phyloP scores from a whole-genome alignment of 148 eudicot genomes.

The Arctostaphylos glauca region DNA sequence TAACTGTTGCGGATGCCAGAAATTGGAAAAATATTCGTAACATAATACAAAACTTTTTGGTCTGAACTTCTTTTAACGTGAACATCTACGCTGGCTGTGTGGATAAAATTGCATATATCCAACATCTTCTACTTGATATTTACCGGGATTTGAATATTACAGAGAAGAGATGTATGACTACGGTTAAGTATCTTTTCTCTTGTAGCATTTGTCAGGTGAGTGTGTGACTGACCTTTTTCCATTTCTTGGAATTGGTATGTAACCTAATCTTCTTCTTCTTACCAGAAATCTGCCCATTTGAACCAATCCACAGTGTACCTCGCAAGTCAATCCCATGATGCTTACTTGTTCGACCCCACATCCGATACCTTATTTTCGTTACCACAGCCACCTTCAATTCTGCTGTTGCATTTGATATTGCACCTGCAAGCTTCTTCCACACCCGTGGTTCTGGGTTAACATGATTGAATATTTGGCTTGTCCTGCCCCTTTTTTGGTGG shows the following conservation, averaged over 20 bases:
- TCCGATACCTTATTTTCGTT: conserved; percentile 1
- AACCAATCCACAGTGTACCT: conserved; percentile 10
- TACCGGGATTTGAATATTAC: background rate
- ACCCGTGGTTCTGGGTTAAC: background rate
- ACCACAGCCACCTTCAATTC: conserved; percentile 13
- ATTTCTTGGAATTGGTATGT: background rate
- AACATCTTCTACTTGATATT: background rate
- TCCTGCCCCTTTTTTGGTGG: conserved; percentile 11
- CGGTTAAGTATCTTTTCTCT: background rate
- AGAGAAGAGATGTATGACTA: background rate
- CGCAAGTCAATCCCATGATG: conserved; percentile 6
- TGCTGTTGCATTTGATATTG: conserved; percentile 8
- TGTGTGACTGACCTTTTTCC: background rate
- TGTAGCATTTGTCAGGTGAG: background rate
- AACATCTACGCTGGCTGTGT: background rate
- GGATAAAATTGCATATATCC: background rate
- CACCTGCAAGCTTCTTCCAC: background rate
- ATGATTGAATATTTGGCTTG: background rate
- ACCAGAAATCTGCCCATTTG: conserved; percentile 24
- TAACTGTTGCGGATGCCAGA: background rate
- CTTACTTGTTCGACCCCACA: conserved; percentile 12
- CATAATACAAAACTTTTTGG: background rate
- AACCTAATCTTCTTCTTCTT: conserved; percentile 25
- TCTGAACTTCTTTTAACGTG: background rate
- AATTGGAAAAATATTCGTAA: background rate